Conservation (phyloP, 805 yeast species). For the Saccharomycopsis fibuligera region DNA sequence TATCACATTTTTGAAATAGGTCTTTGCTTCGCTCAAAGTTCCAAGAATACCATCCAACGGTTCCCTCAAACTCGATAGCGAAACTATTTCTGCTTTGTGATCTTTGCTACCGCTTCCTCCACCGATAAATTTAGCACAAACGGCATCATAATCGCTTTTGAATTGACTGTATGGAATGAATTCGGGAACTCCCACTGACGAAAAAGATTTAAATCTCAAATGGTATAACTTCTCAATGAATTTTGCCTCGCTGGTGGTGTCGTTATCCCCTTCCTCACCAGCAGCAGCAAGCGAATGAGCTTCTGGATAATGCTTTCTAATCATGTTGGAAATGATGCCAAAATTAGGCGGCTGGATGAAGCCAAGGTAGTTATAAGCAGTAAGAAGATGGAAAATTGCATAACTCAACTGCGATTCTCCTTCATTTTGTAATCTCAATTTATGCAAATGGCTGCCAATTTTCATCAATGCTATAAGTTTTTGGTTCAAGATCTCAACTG, state of each 20-base stretch:
- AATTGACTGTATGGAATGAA: background rate
- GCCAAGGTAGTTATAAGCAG: background rate
- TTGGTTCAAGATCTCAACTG: background rate
- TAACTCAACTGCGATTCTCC: background rate
- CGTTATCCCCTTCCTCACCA: background rate
- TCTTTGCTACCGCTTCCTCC: background rate
- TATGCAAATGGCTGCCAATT: background rate
- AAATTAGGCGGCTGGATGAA: background rate
- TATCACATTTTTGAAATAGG: background rate
- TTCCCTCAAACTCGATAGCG: too few species aligned
- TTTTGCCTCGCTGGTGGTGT: background rate
- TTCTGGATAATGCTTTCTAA: background rate
- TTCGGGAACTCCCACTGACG: conserved; percentile 10
- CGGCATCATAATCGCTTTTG: background rate
- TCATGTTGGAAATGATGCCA: background rate
- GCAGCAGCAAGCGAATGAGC: background rate
- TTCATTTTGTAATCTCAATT: background rate
- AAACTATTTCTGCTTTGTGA: background rate
- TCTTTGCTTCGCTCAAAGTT: background rate
- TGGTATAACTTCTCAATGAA: background rate
- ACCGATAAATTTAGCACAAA: background rate
- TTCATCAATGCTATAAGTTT: background rate
- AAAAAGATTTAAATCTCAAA: conserved; percentile 6
- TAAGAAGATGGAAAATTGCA: background rate
- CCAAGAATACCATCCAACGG: background rate